A percentile compares a stretch with the other conserved stretches of the same genome.
phyloP scores from a whole-genome alignment of 768 basidiomycete genomes.

The Suillus cothurnatus region DNA sequence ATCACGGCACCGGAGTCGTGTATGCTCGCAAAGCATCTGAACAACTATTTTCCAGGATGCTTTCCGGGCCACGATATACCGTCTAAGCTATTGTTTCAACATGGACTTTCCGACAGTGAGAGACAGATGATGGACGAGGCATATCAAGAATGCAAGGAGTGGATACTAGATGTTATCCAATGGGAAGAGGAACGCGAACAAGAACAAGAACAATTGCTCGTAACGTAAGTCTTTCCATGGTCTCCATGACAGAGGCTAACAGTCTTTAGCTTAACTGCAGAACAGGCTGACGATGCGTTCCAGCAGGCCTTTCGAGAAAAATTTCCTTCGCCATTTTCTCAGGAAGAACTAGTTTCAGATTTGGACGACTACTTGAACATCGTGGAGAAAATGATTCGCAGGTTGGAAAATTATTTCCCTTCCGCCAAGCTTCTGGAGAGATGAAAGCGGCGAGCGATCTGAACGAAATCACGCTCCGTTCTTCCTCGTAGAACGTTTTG shows the following conservation, averaged over 20 bases:
- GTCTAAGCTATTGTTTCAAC: conserved; percentile 27
- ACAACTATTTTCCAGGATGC: conserved; percentile 33
- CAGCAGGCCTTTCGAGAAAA: conserved; percentile 25
- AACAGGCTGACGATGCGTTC: conserved; percentile 17
- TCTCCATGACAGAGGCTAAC: not conserved
- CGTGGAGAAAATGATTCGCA: conserved; percentile 29
- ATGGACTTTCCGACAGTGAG: conserved; percentile 25
- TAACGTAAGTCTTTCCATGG: not conserved
- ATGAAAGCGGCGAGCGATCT: not conserved
- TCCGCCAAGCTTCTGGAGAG: not conserved
- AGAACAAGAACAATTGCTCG: conserved; percentile 15
- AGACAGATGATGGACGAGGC: conserved; percentile 19
- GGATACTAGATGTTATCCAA: conserved; percentile 19
- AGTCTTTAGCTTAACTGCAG: conserved; percentile 14
- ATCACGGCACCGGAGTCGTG: conserved; percentile 31
- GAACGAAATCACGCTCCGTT: not conserved
- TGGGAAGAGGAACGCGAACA: conserved; percentile 25
- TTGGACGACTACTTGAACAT: conserved; percentile 27
- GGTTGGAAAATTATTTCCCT: conserved; percentile 27
- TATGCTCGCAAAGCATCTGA: conserved; percentile 20
- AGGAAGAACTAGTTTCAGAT: conserved; percentile 15
- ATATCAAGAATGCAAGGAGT: conserved; percentile 20
- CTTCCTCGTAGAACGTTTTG: not conserved
- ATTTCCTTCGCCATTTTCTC: conserved; percentile 23
- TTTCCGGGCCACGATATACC: conserved; percentile 14